Evolutionary conservation across 306 rosid genomes (phyloP).

Genomic region (Cucumis hystrix): DNA sequence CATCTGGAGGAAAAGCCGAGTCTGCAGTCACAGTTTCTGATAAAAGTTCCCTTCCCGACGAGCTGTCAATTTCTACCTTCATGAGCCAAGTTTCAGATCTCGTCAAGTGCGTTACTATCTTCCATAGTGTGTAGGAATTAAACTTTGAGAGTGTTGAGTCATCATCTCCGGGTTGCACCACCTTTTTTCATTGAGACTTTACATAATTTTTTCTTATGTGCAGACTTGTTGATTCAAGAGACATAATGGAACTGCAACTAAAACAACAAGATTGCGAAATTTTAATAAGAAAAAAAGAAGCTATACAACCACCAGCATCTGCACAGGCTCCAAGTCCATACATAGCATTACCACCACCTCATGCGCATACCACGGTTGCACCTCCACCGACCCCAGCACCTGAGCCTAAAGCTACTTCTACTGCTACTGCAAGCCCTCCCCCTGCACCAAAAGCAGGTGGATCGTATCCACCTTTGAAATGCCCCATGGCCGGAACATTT

Average conservation of each 20-base stretch:
- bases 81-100: slow-evolving; percentile 76
- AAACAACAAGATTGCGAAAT: slow-evolving; percentile 72
- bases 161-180: neutral
- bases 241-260: slow-evolving; percentile 67
- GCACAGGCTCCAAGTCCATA: neutral
- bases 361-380: slow-evolving; percentile 14
- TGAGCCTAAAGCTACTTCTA: slow-evolving; percentile 16
- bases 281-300: slow-evolving; percentile 63
- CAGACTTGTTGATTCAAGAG: slow-evolving; percentile 92
- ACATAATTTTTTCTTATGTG: slow-evolving; percentile 9
- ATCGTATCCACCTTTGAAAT: slow-evolving; percentile 59
- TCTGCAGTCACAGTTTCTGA: slow-evolving; percentile 17
- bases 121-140: neutral
- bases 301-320: slow-evolving; percentile 43
- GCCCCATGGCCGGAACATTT: slow-evolving; percentile 98
- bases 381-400: slow-evolving; percentile 26
- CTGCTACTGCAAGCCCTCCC: slow-evolving; percentile 8
- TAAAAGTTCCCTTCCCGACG: slow-evolving; percentile 27
- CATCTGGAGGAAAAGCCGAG: slow-evolving; percentile 26
- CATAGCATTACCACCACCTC: slow-evolving; percentile 20
- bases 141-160: neutral
- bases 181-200: neutral
- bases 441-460: slow-evolving; percentile 33
- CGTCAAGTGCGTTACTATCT: slow-evolving; percentile 45
- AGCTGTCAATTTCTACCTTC: slow-evolving; percentile 44